Evolutionary conservation across 2,329 filamentous ascomycete genomes (phyloP), one percentile per base, ranked within the genome.

Genomic region (Pseudopithomyces maydicus): DNA sequence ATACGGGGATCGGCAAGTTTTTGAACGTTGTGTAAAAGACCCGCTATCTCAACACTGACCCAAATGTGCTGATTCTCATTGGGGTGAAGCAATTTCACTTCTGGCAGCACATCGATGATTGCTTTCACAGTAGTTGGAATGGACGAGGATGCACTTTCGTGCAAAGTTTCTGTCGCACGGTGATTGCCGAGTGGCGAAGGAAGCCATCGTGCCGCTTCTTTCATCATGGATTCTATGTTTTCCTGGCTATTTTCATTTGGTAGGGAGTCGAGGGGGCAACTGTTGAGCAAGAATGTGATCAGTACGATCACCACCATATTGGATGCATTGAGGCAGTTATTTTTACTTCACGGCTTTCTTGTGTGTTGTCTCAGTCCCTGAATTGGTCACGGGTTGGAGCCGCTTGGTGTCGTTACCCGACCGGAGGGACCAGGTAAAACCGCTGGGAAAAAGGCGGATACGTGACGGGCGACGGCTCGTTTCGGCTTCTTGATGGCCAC

Each of bases 21-120:
- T 15, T 53, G 57, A 5, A 62, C 61, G 33, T 70, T 66, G 55
- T 73, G 63, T 4, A 70, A 52, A 11, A 64, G 60, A 11, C 69
- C 72, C 43, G 71, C 66, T 6, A 73, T 55, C 43, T 75, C 72
- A 4, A 76, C 57, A 12, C 70, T 65, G n/a, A 73, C 59, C 58
- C 65, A 68, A 22, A 75, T 56, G 2, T 71, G 62, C 55, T 71
- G 62, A 8, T 54, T 32, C 2, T 59, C 58, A 1, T 64, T 46
- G 1, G 12, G 11, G 1, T 58, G 54, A 26, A 76, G 59, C 10
- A 66, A 19, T 41, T 62, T 63, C 1, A 54, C 49, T 26, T 72
- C 62, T 1, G 70, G 59, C 4, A 69, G 63, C 3, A 73, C 39
- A 15, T 55, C 66, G 11, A 71, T 57, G 7, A 57, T 58, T 20